Evolutionary conservation across 306 rosid genomes (phyloP).

Genomic region (Dryas drummondii): DNA sequence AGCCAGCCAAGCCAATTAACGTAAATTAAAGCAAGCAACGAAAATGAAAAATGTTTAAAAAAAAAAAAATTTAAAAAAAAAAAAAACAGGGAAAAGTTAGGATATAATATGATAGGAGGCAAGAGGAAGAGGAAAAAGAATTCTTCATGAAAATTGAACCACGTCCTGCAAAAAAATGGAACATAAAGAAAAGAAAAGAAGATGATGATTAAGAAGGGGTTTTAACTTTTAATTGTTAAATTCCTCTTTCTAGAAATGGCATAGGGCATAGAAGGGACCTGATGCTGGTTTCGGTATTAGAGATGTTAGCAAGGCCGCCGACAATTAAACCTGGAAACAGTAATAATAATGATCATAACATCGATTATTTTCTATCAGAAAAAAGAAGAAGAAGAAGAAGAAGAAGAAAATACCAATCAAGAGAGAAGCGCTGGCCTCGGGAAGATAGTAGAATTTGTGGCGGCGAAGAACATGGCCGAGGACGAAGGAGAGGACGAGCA

Average conservation of each 20-base stretch:
- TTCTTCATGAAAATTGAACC: conserved; percentile 99
- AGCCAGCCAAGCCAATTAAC: background rate
- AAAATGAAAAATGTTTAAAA: background rate
- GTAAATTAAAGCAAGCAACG: background rate
- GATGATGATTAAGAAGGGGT: background rate
- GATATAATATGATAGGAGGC: conserved; percentile 99
- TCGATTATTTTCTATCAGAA: background rate
- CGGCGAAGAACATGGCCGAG: conserved; percentile 98
- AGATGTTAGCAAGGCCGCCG: conserved; percentile 87
- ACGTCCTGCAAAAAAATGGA: conserved; percentile 46
- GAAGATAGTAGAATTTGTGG: conserved; percentile 76
- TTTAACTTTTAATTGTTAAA: background rate
- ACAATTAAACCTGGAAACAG: conserved; percentile 80
- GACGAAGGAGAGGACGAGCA: conserved; percentile 92
- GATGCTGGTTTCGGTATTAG: conserved; percentile 81
- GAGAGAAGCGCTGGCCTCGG: conserved; percentile 99
- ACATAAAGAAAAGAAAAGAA: conserved; percentile 16
- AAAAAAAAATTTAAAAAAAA: conserved; percentile 10
- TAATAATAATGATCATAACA: background rate
- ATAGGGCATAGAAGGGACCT: conserved; percentile 44
- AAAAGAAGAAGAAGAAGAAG: background rate
- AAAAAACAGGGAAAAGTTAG: conserved; percentile 21
- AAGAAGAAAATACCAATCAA: conserved; percentile 59
- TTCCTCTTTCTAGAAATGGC: background rate
- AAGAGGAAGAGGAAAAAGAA: conserved; percentile 93